These are phyloP conservation scores for Fusarium albidum DNA, from an alignment of 2,329 filamentous ascomycete genomes.

Conservation along the genomic window DNA sequence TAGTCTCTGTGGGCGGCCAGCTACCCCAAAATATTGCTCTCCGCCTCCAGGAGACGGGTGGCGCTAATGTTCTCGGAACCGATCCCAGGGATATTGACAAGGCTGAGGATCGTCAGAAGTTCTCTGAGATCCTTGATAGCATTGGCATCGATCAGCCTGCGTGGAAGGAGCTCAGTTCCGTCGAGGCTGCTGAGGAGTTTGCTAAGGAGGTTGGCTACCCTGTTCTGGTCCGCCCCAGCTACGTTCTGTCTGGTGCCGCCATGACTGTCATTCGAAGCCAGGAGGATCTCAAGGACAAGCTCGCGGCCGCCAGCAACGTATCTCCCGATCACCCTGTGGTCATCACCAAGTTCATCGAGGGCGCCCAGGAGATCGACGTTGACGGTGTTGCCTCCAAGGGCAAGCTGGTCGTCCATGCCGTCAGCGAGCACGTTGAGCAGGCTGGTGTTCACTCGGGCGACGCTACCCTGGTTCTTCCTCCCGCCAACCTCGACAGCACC, in stretches of 20 bases:
- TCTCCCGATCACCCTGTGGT: constrained; percentile 98
- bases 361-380: constrained; percentile 94
- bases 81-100: constrained; percentile 96
- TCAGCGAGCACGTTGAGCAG: constrained; percentile 96
- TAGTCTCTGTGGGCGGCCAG: constrained; percentile 95
- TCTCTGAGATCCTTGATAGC: constrained; percentile 95
- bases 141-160: constrained; percentile 97
- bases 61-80: constrained; percentile 90
- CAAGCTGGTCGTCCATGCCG: constrained; percentile 87
- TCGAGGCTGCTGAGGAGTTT: constrained; percentile 86
- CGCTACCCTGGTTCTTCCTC: constrained; percentile 91
- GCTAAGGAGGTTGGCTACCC: constrained; percentile 88
- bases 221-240: constrained; percentile 91
- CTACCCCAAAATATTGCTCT: constrained; percentile 97
- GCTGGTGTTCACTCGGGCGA: constrained; percentile 98
- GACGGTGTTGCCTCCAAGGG: constrained; percentile 90
- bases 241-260: constrained; percentile 95
- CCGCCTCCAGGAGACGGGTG: constrained; percentile 88
- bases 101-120: constrained; percentile 97
- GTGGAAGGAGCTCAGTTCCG: constrained; percentile 96
- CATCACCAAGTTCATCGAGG: constrained; percentile 98
- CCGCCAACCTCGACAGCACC: constrained; percentile 76
- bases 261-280: constrained; percentile 96
- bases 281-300: constrained; percentile 92
- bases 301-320: constrained; percentile 87